Conservation (phyloP, 75 land plant species). For the Isoetes taiwanensis region DNA sequence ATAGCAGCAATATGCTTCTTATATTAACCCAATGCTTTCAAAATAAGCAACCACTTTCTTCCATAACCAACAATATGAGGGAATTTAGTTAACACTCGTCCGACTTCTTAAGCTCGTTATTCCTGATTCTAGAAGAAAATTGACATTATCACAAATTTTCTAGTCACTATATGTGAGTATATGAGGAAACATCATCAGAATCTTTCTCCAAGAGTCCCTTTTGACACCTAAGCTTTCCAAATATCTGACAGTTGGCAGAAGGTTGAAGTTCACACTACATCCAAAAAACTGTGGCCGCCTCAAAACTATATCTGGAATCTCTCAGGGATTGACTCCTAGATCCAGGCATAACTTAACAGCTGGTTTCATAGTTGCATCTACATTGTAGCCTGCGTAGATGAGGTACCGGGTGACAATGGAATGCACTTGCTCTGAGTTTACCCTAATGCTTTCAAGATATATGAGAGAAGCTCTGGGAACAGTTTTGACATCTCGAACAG, state of each 20-base stretch:
- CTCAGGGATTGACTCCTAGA: conserved; percentile 39
- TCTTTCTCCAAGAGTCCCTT: conserved; percentile 51
- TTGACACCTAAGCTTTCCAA: conserved; percentile 56
- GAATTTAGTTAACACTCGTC: conserved; percentile 49
- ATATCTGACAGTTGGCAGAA: conserved; percentile 48
- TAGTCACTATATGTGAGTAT: conserved; percentile 58
- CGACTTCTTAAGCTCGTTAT: conserved; percentile 31
- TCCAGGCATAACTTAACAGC: conserved; percentile 46
- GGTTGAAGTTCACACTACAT: conserved; percentile 46
- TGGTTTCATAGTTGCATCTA: conserved; percentile 54
- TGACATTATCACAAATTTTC: conserved; percentile 36
- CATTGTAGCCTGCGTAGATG: conserved; percentile 43
- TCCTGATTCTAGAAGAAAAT: conserved; percentile 40
- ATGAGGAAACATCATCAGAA: conserved; percentile 50
- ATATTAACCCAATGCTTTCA: conserved; percentile 36
- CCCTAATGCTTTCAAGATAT: conserved; percentile 42
- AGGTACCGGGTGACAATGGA: conserved; percentile 40
- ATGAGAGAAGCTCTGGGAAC: conserved; percentile 31
- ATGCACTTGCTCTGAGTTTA: conserved; percentile 37
- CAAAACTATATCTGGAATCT: conserved; percentile 40
- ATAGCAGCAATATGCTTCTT: conserved; percentile 18
- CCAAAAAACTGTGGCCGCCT: conserved; percentile 77
- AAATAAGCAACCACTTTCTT: conserved; percentile 53
- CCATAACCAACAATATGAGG: conserved; percentile 73
- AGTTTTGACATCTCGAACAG: too few species aligned